Conservation (phyloP, 139 green algal genomes). For the Chlorella sp. region DNA sequence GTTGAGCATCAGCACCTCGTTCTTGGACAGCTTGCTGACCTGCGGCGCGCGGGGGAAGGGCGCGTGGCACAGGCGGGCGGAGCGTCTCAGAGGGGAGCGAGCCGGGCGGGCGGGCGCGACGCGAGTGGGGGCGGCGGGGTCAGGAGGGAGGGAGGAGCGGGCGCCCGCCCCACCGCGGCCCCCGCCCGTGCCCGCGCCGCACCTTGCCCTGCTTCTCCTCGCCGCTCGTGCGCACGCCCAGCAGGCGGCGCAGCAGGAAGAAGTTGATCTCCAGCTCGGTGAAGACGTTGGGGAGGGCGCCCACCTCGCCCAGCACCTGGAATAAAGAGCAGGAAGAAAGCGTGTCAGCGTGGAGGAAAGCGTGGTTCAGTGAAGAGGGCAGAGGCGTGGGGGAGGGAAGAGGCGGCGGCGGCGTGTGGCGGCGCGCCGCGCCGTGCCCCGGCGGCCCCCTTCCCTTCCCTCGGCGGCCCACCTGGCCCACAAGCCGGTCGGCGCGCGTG, state of each 20-base stretch:
- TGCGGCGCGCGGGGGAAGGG: too few relatives aligned
- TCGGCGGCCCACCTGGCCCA: conserved; percentile 89
- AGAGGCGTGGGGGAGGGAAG: too few relatives aligned
- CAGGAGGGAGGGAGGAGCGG: not conserved
- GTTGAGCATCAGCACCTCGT: conserved; percentile 99
- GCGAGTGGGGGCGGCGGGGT: not conserved
- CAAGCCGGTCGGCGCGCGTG: conserved; percentile 94
- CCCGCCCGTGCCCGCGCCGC: not conserved
- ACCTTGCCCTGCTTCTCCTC: conserved; percentile 42
- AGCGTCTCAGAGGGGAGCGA: not conserved
- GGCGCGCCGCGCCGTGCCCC: too few relatives aligned
- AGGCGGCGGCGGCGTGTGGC: too few relatives aligned
- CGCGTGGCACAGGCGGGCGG: too few relatives aligned
- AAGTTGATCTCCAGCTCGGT: conserved; percentile 99
- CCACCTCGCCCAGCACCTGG: conserved; percentile 93
- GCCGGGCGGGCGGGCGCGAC: not conserved
- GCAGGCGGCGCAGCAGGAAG: conserved; percentile 95
- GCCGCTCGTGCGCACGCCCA: conserved; percentile 89
- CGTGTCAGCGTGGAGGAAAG: too few relatives aligned
- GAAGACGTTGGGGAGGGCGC: conserved; percentile 94
- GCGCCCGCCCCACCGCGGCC: not conserved
- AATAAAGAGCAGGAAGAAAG: not conserved
- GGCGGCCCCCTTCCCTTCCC: too few relatives aligned
- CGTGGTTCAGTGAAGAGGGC: too few relatives aligned
- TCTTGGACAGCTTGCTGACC: conserved; percentile 96